Conservation (phyloP, 164 flowering plant genomes). For the Vitis rupestris region DNA sequence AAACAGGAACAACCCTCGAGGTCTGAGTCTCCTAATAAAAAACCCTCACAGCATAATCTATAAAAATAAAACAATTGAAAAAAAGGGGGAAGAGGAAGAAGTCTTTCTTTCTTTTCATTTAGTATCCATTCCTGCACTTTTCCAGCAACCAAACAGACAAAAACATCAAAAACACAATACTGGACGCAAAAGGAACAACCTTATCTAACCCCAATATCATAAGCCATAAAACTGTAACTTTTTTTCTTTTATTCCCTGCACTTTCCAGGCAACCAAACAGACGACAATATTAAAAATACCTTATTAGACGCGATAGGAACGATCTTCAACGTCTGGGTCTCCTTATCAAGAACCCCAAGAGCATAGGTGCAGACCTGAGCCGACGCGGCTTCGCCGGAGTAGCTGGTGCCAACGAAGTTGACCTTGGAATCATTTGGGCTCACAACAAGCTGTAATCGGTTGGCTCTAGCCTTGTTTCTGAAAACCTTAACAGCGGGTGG, state of each 20-base stretch:
- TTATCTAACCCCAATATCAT: too few species aligned
- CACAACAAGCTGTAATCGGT: conserved; percentile 63
- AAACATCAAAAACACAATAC: not conserved
- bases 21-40: too few species aligned
- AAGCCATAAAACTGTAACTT: too few species aligned
- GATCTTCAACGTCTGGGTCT: conserved; percentile 48
- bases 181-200: not conserved
- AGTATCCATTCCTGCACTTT: too few species aligned
- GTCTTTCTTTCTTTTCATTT: too few species aligned
- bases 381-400: conserved; percentile 62
- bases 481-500: conserved; percentile 31
- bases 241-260: not conserved
- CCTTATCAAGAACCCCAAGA: conserved; percentile 78
- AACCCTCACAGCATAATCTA: too few species aligned
- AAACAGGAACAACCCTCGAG: too few species aligned
- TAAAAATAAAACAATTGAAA: too few species aligned
- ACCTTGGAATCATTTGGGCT: conserved; percentile 45
- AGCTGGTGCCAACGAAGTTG: conserved; percentile 69
- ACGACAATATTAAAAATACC: conserved; percentile 31
- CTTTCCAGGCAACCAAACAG: not conserved
- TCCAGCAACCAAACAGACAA: not conserved
- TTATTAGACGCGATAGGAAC: conserved; percentile 76
- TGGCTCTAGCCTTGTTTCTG: conserved; percentile 20
- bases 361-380: conserved; percentile 56
- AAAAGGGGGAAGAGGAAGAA: too few species aligned